These are phyloP conservation scores for Talaromyces verruculosus DNA, from an alignment of 2,329 filamentous ascomycete species.

Conservation along the genomic window DNA sequence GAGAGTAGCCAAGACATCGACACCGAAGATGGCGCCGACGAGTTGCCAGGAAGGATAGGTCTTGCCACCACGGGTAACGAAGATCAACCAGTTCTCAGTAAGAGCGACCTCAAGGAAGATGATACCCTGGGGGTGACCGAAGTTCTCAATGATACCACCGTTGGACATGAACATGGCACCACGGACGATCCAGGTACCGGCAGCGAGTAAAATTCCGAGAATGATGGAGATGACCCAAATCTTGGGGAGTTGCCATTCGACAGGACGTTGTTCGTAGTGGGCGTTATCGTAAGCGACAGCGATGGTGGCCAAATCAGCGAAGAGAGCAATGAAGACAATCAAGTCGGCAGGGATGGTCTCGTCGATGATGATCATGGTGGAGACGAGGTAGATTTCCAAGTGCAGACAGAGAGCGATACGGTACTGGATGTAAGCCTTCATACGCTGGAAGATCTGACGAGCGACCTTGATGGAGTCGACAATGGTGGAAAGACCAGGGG, in stretches of 20 bases:
- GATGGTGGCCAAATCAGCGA: constrained; percentile 72
- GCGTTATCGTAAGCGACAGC: constrained; percentile 74
- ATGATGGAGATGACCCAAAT: constrained; percentile 63
- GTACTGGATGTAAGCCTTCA: constrained; percentile 72
- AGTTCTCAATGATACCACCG: constrained; percentile 69
- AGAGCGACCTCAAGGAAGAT: constrained; percentile 84
- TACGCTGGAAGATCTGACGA: constrained; percentile 69
- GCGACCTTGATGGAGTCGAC: constrained; percentile 68
- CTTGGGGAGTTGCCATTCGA: constrained; percentile 74
- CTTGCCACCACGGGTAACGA: constrained; percentile 78
- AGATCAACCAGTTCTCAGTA: constrained; percentile 91
- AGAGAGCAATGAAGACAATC: constrained; percentile 71
- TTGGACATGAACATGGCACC: constrained; percentile 64
- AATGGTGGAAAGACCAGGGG: constrained; percentile 67
- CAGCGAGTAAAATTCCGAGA: constrained; percentile 64
- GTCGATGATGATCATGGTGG: constrained; percentile 73
- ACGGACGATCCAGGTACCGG: constrained; percentile 68
- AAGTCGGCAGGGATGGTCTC: constrained; percentile 68
- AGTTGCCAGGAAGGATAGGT: constrained; percentile 71
- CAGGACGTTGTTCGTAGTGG: constrained; percentile 67
- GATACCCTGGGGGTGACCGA: constrained; percentile 67
- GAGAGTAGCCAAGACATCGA: constrained; percentile 66
- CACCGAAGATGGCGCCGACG: constrained; percentile 64
- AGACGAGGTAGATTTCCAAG: constrained; percentile 69
- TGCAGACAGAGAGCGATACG: constrained; percentile 69